Evolutionary conservation across 371 early-diverging fungal species (phyloP).

Genomic region (Amoeboaphelidium protococcarum): DNA sequence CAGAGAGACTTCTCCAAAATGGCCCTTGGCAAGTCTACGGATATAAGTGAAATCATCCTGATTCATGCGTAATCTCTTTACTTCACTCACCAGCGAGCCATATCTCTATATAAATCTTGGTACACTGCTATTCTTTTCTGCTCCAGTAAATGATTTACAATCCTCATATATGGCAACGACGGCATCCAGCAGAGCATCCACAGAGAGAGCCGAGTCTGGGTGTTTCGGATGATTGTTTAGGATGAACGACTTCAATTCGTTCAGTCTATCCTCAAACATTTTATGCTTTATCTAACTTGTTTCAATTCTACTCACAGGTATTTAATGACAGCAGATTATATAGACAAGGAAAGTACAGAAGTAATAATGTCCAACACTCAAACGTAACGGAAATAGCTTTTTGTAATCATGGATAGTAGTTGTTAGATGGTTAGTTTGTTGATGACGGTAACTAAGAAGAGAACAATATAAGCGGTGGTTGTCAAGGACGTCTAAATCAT

Average conservation of each 20-base stretch:
- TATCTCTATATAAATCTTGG: slow-evolving; percentile 23
- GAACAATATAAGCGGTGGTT: too few relatives aligned
- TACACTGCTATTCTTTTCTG: slow-evolving; percentile 19
- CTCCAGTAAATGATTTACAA: slow-evolving; percentile 15
- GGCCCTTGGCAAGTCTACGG: slow-evolving; percentile 63
- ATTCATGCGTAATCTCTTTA: slow-evolving; percentile 34
- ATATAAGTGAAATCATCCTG: slow-evolving; percentile 62
- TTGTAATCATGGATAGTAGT: too few relatives aligned
- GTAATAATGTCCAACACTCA: too few relatives aligned
- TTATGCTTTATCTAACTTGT: too few relatives aligned
- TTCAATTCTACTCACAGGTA: too few relatives aligned
- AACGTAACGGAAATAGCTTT: too few relatives aligned
- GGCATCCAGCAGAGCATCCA: slow-evolving; percentile 31
- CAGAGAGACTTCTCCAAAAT: slow-evolving; percentile 59
- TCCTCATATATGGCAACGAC: slow-evolving; percentile 30
- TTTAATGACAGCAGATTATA: too few relatives aligned
- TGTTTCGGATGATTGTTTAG: not conserved
- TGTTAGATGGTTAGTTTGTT: too few relatives aligned
- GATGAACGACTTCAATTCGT: not conserved
- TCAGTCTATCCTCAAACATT: not conserved
- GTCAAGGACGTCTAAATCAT: too few relatives aligned
- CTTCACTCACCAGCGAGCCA: slow-evolving; percentile 22
- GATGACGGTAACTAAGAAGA: too few relatives aligned
- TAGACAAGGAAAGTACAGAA: too few relatives aligned
- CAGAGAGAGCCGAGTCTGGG: slow-evolving; percentile 4